Percentiles rank a stretch among this genome's conserved stretches.
Evolutionary conservation across 1,139 yeast genomes (phyloP).

Genomic region (Magnusiomyces suaveolens): DNA sequence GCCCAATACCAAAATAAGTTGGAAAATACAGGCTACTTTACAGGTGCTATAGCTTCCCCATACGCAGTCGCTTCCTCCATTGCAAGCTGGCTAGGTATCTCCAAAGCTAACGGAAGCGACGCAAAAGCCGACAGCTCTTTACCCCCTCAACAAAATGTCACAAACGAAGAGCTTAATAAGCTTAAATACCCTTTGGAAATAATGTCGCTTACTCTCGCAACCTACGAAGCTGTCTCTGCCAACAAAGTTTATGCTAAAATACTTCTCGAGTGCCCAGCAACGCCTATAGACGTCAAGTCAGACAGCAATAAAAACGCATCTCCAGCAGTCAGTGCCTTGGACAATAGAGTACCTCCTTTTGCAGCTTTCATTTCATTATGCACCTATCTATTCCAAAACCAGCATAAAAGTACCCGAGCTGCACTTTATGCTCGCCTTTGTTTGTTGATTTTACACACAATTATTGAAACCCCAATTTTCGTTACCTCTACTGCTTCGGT

Average conservation of each 20-base stretch:
- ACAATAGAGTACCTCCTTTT: constrained; percentile 18
- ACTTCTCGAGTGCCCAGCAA: constrained; percentile 24
- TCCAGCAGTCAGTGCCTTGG: constrained; percentile 1
- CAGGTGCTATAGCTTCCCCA: background rate
- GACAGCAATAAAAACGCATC: constrained; percentile 6
- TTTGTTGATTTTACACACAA: constrained; percentile 26
- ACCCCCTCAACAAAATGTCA: background rate
- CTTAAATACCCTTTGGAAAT: constrained; percentile 20
- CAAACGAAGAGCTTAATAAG: background rate
- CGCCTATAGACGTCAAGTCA: background rate
- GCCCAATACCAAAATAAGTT: constrained; percentile 16
- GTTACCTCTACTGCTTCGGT: constrained; percentile 14
- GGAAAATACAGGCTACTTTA: background rate
- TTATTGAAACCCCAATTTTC: constrained; percentile 25
- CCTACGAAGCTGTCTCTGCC: constrained; percentile 32
- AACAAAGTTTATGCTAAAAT: constrained; percentile 31
- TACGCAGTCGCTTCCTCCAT: background rate
- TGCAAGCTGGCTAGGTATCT: background rate
- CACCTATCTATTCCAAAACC: constrained; percentile 29
- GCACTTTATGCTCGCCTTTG: constrained; percentile 28
- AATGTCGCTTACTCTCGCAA: constrained; percentile 27
- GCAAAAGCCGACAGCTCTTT: background rate
- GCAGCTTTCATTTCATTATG: constrained; percentile 27
- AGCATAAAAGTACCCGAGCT: constrained; percentile 23
- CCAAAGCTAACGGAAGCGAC: background rate